Conservation (phyloP, 768 basidiomycete genomes). For the Rhodosporidiobolus odoratus region DNA sequence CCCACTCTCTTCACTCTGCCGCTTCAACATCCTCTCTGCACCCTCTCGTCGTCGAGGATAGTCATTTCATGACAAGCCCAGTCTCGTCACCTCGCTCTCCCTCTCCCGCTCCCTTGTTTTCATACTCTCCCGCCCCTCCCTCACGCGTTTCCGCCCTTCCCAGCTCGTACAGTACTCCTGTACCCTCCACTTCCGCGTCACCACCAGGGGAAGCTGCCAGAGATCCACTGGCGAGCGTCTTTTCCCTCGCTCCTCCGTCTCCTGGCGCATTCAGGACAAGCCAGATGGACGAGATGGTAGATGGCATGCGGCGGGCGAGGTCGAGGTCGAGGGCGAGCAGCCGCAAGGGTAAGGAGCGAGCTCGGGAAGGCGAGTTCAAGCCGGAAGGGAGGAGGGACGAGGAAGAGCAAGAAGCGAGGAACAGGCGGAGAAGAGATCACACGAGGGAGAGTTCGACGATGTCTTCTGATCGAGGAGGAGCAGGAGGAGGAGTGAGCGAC, state of each 20-base stretch:
- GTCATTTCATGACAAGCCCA: too few relatives aligned
- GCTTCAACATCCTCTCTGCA: background rate
- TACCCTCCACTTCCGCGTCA: background rate
- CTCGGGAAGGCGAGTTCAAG: background rate
- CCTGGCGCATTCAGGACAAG: too few relatives aligned
- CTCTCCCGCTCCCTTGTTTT: too few relatives aligned
- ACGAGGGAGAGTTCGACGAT: background rate
- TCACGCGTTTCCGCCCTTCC: too few relatives aligned
- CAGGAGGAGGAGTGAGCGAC: background rate
- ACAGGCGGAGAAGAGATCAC: background rate
- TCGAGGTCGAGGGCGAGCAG: too few relatives aligned
- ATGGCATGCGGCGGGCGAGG: too few relatives aligned
- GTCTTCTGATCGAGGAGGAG: background rate
- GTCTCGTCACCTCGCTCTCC: background rate
- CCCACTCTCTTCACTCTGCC: background rate
- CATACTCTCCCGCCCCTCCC: too few relatives aligned
- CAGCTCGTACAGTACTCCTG: too few relatives aligned
- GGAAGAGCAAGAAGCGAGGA: background rate
- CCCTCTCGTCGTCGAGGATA: too few relatives aligned
- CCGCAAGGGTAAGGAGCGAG: background rate
- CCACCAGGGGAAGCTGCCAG: too few relatives aligned
- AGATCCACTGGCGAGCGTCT: too few relatives aligned
- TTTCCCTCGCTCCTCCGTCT: too few relatives aligned
- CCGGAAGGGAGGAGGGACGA: background rate
- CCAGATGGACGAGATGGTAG: constrained; percentile 12